A percentile compares a stretch with the other conserved stretches of the same genome.
These are phyloP conservation scores for Panicum virgatum DNA, from an alignment of 202 grass and related monocot genomes.

Conservation along the genomic window DNA sequence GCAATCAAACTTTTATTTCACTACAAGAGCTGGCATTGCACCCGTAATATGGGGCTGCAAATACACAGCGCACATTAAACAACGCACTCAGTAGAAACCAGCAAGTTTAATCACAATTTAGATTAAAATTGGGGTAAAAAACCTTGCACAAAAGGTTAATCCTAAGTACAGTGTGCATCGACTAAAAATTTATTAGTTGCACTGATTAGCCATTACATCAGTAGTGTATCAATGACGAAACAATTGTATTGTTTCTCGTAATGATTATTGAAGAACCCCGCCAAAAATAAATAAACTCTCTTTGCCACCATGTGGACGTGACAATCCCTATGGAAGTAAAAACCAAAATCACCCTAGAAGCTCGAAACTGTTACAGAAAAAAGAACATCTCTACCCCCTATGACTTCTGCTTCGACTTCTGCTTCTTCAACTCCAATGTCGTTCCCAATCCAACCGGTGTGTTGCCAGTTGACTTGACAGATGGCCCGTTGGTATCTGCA, in stretches of 20 bases:
- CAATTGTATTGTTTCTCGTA: conserved; percentile 31
- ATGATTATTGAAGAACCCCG: conserved; percentile 48
- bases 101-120: too few relatives aligned
- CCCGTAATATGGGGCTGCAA: too few relatives aligned
- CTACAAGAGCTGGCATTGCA: too few relatives aligned
- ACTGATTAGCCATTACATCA: conserved; percentile 33
- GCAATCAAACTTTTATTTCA: too few relatives aligned
- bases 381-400: conserved; percentile 10
- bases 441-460: conserved; percentile 79
- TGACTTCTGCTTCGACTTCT: conserved; percentile 73
- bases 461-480: conserved; percentile 30
- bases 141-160: not conserved
- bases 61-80: too few relatives aligned
- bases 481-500: conserved; percentile 14
- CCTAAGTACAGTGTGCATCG: not conserved
- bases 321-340: conserved; percentile 40
- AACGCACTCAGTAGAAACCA: too few relatives aligned
- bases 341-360: conserved; percentile 28
- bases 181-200: conserved; percentile 17
- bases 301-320: conserved; percentile 39
- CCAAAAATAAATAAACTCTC: conserved; percentile 47
- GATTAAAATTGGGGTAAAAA: too few relatives aligned
- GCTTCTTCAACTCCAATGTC: conserved; percentile 82
- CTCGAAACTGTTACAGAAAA: conserved; percentile 40
- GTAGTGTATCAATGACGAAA: conserved; percentile 32